Evolutionary conservation across 1,139 yeast species (phyloP).

Genomic region (Taphrina flavorubra): DNA sequence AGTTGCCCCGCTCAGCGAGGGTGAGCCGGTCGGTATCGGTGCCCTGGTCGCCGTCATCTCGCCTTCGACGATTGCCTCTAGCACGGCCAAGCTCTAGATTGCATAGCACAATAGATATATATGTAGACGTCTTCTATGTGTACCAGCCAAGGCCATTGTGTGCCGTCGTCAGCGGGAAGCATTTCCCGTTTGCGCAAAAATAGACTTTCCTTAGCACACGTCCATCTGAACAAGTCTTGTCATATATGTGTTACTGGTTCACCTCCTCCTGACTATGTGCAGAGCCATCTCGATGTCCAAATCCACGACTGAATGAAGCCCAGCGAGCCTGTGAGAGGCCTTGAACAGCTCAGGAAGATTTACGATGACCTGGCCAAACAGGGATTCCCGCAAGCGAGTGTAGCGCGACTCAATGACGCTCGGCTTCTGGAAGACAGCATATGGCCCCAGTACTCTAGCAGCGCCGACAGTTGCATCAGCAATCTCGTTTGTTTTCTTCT

Average conservation of each 20-base stretch:
- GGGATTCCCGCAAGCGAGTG: background rate
- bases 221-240: too few species aligned
- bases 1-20: slow-evolving; percentile 73
- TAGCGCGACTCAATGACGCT: slow-evolving; percentile 10
- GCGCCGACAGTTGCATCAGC: background rate
- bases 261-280: too few species aligned
- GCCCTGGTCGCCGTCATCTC: slow-evolving; percentile 70
- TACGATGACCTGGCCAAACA: slow-evolving; percentile 18
- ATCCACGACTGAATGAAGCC: background rate
- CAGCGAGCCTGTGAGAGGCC: background rate
- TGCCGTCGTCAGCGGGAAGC: too few species aligned
- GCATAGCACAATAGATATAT: too few species aligned
- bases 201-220: too few species aligned
- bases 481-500: slow-evolving; percentile 3
- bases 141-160: too few species aligned
- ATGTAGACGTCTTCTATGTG: too few species aligned
- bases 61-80: background rate
- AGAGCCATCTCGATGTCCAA: too few species aligned
- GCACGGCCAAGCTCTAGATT: slow-evolving; percentile 1
- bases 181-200: too few species aligned
- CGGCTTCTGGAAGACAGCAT: slow-evolving; percentile 5
- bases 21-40: slow-evolving; percentile 96
- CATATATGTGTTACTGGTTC: too few species aligned
- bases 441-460: slow-evolving; percentile 1
- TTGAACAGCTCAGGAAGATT: background rate